Conservation (phyloP, 768 basidiomycete genomes). For the Polyporus arcularius region DNA sequence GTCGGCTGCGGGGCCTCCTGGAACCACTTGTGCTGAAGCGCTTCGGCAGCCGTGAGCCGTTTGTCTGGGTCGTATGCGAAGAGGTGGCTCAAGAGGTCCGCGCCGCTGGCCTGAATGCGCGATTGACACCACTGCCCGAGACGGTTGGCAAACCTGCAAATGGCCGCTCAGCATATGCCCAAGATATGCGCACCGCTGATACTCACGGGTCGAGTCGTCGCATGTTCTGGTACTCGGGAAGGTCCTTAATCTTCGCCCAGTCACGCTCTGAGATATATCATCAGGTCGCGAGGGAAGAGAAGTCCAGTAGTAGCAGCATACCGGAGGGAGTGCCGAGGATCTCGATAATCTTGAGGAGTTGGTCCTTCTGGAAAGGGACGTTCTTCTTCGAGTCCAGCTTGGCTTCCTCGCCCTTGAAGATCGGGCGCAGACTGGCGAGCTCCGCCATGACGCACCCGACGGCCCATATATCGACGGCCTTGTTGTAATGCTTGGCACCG, state of each 20-base stretch:
- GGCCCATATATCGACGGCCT: conserved; percentile 96
- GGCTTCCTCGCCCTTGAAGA: conserved; percentile 99
- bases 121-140: conserved; percentile 75
- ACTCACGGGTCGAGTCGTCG: conserved; percentile 73
- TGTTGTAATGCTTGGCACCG: conserved; percentile 97
- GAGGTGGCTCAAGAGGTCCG: conserved; percentile 81
- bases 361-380: conserved; percentile 95
- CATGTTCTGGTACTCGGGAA: conserved; percentile 88
- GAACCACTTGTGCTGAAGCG: conserved; percentile 89
- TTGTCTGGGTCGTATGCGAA: conserved; percentile 91
- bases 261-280: conserved; percentile 57
- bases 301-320: too few species aligned
- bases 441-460: conserved; percentile 98
- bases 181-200: background rate
- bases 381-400: conserved; percentile 97
- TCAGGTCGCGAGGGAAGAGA: too few species aligned
- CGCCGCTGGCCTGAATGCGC: conserved; percentile 64
- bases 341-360: conserved; percentile 94
- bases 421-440: conserved; percentile 88
- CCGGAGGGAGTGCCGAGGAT: conserved; percentile 88
- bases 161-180: conserved; percentile 20
- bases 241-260: conserved; percentile 84
- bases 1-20: conserved; percentile 86
- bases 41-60: conserved; percentile 80
- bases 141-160: conserved; percentile 55